Conservation (phyloP, 2,329 filamentous ascomycete genomes). For the Helminthosporium solani region DNA sequence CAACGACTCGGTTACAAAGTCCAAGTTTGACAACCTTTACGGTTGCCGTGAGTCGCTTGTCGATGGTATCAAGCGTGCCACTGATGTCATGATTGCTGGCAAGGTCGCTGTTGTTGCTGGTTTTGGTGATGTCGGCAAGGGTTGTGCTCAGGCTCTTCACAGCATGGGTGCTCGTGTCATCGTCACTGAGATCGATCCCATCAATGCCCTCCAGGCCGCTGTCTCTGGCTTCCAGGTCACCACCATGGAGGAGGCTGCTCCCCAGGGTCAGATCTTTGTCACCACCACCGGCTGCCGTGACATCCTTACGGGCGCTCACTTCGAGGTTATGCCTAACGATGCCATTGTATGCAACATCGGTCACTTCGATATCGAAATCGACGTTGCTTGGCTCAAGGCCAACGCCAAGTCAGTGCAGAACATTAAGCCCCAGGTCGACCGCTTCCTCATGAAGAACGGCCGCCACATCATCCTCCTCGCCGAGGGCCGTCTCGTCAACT, state of each 20-base stretch:
- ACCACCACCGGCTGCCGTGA: constrained; percentile 99
- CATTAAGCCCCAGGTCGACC: constrained; percentile 99
- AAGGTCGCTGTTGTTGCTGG: constrained; percentile 98
- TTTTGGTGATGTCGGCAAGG: constrained; percentile 99
- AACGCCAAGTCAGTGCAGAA: constrained; percentile 91
- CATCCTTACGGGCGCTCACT: constrained; percentile 89
- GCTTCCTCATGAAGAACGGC: constrained; percentile 90
- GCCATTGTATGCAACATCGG: constrained; percentile 99
- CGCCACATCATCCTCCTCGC: constrained; percentile 97
- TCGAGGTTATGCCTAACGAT: constrained; percentile 93
- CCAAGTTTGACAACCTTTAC: constrained; percentile 99
- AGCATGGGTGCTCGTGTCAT: constrained; percentile 97
- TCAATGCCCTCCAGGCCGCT: constrained; percentile 98
- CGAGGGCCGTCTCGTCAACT: constrained; percentile 98
- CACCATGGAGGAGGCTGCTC: constrained; percentile 95
- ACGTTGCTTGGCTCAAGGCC: constrained; percentile 98
- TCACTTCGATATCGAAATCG: constrained; percentile 99
- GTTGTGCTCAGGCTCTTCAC: constrained; percentile 92
- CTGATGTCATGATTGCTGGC: constrained; percentile 99
- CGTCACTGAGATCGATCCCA: constrained; percentile 96
- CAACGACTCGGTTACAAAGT: constrained; percentile 99
- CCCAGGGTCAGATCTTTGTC: constrained; percentile 93
- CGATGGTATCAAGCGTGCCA: constrained; percentile 99
- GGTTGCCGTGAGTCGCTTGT: constrained; percentile 98
- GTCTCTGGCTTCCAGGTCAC: constrained; percentile 96